Conservation (phyloP, 345 rosid species). For the Eucalyptus regnans region DNA sequence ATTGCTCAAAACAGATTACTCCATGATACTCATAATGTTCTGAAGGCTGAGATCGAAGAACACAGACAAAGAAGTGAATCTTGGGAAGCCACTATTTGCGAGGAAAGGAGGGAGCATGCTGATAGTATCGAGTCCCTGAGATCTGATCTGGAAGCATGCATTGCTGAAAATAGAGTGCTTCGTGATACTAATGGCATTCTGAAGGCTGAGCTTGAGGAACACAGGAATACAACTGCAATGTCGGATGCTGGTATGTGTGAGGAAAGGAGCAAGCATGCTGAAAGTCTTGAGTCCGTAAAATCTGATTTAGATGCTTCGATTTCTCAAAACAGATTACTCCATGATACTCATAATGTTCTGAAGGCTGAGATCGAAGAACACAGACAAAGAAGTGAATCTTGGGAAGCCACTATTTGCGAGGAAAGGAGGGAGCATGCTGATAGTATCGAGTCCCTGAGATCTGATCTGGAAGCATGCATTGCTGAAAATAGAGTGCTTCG, state of each 20-base stretch:
- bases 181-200: neutral
- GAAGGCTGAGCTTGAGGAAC: neutral
- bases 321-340: conserved; percentile 1
- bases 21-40: neutral
- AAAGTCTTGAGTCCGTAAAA: neutral
- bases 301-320: conserved; percentile 1
- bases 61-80: neutral
- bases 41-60: conserved; percentile 1
- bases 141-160: neutral
- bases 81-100: conserved; percentile 7
- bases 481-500: neutral
- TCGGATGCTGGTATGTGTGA: conserved; percentile 16
- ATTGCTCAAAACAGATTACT: conserved; percentile 2
- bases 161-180: neutral
- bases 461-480: neutral
- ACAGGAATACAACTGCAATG: neutral
- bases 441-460: neutral
- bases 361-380: neutral
- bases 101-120: neutral
- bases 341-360: neutral
- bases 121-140: neutral
- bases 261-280: neutral
- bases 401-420: conserved; percentile 10
- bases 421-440: neutral
- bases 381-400: neutral